Conservation (phyloP, 805 yeast genomes). For the Candida hungchunana region DNA sequence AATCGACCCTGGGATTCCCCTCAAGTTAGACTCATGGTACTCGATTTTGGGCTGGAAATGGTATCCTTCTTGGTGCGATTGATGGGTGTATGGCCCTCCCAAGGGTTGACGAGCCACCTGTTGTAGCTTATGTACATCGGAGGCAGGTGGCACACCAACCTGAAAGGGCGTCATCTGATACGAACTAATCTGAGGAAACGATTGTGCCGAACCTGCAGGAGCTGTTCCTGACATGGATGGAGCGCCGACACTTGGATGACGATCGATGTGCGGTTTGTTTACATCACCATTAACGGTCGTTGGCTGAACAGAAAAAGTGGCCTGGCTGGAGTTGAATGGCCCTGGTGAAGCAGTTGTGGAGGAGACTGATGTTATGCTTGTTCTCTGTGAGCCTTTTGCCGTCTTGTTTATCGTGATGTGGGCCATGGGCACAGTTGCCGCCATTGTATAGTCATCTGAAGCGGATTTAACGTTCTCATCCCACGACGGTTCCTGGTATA, state of each 20-base stretch:
- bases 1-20: conserved; percentile 1
- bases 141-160: no score
- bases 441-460: conserved; percentile 16
- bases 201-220: neutral
- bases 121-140: no score
- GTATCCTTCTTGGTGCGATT: no score
- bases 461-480: conserved; percentile 34
- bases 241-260: no score
- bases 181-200: no score
- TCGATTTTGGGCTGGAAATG: conserved; percentile 4
- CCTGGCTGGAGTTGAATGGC: neutral
- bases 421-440: conserved; percentile 26
- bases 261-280: neutral
- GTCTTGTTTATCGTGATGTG: conserved; percentile 14
- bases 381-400: neutral
- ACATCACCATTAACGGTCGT: neutral
- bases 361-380: no score
- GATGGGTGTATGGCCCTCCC: no score
- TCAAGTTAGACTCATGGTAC: conserved; percentile 9
- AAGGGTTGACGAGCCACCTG: no score
- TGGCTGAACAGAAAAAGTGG: no score
- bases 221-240: neutral
- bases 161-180: no score
- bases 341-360: neutral
- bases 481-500: conserved; percentile 55